phyloP scores from a whole-genome alignment of 257 asterid species.

The Coffea canephora region DNA sequence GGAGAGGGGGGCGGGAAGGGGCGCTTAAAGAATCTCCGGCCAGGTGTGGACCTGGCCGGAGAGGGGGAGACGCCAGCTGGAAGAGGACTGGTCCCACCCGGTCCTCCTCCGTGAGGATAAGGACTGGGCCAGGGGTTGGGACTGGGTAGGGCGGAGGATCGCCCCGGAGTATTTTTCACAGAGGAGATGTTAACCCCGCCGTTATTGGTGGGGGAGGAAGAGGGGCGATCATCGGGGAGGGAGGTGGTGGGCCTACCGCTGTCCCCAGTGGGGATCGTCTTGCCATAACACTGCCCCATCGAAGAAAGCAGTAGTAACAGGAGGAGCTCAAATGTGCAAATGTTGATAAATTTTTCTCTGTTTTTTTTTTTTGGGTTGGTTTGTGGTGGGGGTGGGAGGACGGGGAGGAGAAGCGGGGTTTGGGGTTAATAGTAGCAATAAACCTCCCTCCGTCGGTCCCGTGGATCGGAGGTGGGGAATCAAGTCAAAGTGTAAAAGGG shows the following conservation, averaged over 20 bases:
- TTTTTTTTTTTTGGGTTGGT: not conserved
- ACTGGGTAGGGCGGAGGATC: slow-evolving; percentile 67
- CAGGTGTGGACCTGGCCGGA: slow-evolving; percentile 88
- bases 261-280: slow-evolving; percentile 68
- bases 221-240: slow-evolving; percentile 34
- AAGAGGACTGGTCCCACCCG: slow-evolving; percentile 33
- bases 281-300: slow-evolving; percentile 87
- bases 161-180: slow-evolving; percentile 61
- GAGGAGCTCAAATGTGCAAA: not conserved
- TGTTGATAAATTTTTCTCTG: not conserved
- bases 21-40: slow-evolving; percentile 63
- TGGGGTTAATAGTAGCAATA: no score
- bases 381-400: not conserved
- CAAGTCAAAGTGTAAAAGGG: not conserved
- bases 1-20: slow-evolving; percentile 98
- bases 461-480: no score
- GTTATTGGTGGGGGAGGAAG: slow-evolving; percentile 25
- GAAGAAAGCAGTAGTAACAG: slow-evolving; percentile 11
- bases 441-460: no score
- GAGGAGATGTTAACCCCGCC: slow-evolving; percentile 37
- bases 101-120: slow-evolving; percentile 53
- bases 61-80: slow-evolving; percentile 71
- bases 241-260: slow-evolving; percentile 33
- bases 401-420: not conserved
- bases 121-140: slow-evolving; percentile 73